Conservation (phyloP, 2,329 filamentous ascomycete species). For the Penicillium sp. region DNA sequence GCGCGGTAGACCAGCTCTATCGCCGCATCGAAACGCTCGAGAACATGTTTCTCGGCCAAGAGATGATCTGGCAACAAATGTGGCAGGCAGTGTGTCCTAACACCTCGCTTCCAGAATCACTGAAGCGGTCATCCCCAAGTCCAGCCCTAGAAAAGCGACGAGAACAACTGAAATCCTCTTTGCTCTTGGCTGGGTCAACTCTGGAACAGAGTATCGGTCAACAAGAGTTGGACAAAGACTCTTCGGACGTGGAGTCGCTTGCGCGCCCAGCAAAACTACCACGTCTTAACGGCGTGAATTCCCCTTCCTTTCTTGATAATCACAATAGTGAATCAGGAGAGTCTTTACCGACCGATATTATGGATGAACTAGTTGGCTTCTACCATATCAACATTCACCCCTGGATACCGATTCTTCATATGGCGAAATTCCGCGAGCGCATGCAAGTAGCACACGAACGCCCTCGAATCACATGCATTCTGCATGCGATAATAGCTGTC, state of each 20-base stretch:
- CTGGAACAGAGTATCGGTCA: too few species aligned
- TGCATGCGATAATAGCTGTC: constrained; percentile 25
- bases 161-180: too few species aligned
- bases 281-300: too few species aligned
- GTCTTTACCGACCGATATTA: constrained; percentile 21
- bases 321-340: background rate
- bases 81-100: constrained; percentile 16
- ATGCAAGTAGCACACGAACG: constrained; percentile 21
- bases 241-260: too few species aligned
- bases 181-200: too few species aligned
- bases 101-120: background rate
- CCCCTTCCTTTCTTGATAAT: too few species aligned
- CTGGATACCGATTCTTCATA: constrained; percentile 41
- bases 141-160: too few species aligned
- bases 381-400: constrained; percentile 38
- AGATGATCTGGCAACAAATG: constrained; percentile 24
- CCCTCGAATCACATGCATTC: constrained; percentile 27
- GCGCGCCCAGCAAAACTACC: too few species aligned
- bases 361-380: constrained; percentile 33
- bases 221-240: too few species aligned
- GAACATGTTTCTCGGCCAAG: constrained; percentile 27
- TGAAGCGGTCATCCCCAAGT: too few species aligned
- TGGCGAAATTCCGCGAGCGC: constrained; percentile 32
- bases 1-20: constrained; percentile 38
- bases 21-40: constrained; percentile 33